Base-by-base conservation (phyloP, 306 rosid species). In the Rubus parviflorus region DNA sequence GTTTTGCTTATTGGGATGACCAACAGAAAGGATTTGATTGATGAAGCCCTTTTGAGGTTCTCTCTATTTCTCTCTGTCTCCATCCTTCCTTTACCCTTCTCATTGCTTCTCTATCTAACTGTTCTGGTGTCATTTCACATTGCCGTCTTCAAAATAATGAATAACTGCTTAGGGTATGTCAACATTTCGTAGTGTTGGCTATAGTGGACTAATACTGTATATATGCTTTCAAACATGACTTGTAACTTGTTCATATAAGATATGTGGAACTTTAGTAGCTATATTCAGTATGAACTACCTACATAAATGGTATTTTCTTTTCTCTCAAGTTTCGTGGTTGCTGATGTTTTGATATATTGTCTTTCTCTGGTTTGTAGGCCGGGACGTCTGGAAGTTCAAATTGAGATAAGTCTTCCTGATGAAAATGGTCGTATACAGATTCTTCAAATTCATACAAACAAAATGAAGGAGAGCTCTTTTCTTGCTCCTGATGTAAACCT, bases 1-100 rank as follows among this genome's bases (percentile, higher is more conserved):
- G 98, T 96, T 61, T 86, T 96, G 85, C 99, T 96, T 82, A 96
- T 96, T 88, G 99, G 99, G 83, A 96, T 96, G 98, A 96, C 99
- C 65, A 96, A 96, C 88, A 91, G 99, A 86, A 96, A 92, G 86
- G 98, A 96, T 84, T 84, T 96, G 87, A 95, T 96, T 86, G 99
- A 96, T 86, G 99, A 92, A 81, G 99, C 99, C 56, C 96, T 96
- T 80, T 74, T 96, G 85, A 89, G 99, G 99, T 96, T 79, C 69
- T 81, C 47, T 82, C 41, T 64, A 30, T 57, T 71, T 71, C 62
- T 71, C 67, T 52, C 53, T 73, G 52, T 79, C 75, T 58, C 58
- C 14, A 3, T 70, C 58, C 60, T 61, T 70, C 25, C 30, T 51
- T 17, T 48, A 23, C 25, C 60, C 22, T 49, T 16, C 45, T 30